These are phyloP conservation scores for Debaryomyces castellii DNA, from an alignment of 805 yeast species.

Conservation along the genomic window DNA sequence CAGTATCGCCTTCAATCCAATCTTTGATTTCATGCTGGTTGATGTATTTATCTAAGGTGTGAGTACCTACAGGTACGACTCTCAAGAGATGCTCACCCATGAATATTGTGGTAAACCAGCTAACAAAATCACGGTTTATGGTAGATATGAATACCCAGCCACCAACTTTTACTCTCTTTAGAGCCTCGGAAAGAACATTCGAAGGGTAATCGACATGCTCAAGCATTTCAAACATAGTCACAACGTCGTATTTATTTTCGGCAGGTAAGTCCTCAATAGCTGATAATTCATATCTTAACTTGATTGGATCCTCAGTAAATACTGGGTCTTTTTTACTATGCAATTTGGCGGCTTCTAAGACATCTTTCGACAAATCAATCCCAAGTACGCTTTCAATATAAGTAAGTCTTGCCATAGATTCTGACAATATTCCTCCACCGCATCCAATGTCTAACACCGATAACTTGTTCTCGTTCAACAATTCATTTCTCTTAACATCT, in stretches of 20 bases:
- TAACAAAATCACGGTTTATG: conserved; percentile 80
- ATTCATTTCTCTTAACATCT: conserved; percentile 42
- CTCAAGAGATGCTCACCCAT: conserved; percentile 79
- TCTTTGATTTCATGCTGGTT: conserved; percentile 67
- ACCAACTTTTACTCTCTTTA: conserved; percentile 67
- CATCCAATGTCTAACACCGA: conserved; percentile 88
- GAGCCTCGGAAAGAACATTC: conserved; percentile 65
- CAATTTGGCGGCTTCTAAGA: conserved; percentile 70
- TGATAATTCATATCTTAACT: conserved; percentile 57
- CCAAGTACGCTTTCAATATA: conserved; percentile 68
- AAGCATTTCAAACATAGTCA: conserved; percentile 90
- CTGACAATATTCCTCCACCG: conserved; percentile 96
- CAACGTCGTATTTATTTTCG: conserved; percentile 60
- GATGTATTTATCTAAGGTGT: conserved; percentile 81
- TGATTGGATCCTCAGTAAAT: conserved; percentile 36
- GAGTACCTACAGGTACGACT: conserved; percentile 93
- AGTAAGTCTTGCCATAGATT: conserved; percentile 76
- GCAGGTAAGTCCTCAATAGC: conserved; percentile 60
- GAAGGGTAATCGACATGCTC: conserved; percentile 92
- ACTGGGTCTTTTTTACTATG: conserved; percentile 71
- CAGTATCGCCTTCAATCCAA: conserved; percentile 52
- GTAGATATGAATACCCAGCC: conserved; percentile 89
- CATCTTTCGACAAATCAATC: conserved; percentile 83
- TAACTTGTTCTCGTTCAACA: conserved; percentile 36
- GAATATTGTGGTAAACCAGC: conserved; percentile 91